Evolutionary conservation across 305 asterid genomes (phyloP).

Genomic region (Fraxinus floribunda): DNA sequence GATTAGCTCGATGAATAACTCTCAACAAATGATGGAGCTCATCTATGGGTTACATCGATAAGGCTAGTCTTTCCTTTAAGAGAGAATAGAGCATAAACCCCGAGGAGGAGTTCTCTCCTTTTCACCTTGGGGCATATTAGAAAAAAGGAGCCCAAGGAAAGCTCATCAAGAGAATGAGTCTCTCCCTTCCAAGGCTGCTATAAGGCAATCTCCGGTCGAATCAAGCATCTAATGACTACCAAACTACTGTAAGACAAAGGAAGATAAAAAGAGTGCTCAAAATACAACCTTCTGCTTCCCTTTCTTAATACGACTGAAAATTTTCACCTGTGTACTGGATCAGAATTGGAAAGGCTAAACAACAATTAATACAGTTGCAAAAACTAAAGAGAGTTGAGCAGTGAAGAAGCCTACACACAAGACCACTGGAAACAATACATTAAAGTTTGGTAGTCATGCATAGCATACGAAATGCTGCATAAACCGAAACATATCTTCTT

Average conservation of each 20-base stretch:
- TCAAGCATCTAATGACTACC: background rate
- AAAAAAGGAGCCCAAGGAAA: background rate
- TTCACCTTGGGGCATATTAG: background rate
- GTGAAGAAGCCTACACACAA: background rate
- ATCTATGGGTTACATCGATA: background rate
- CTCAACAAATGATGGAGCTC: background rate
- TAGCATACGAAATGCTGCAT: background rate
- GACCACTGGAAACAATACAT: background rate
- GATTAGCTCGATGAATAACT: background rate
- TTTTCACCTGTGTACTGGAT: background rate
- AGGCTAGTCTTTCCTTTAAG: background rate
- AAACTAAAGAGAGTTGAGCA: background rate
- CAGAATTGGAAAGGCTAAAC: background rate
- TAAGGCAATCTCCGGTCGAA: background rate
- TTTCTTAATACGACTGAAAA: background rate
- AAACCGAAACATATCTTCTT: background rate
- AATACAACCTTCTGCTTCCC: background rate
- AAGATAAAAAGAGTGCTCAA: background rate
- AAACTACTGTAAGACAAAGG: background rate
- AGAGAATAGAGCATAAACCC: background rate
- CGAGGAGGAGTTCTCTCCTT: background rate
- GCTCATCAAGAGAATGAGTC: background rate
- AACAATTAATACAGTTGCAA: background rate
- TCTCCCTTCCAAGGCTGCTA: background rate
- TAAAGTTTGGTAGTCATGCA: background rate